These are phyloP conservation scores for Neofusicoccum cordaticola DNA, from an alignment of 2,329 filamentous ascomycete genomes.

Conservation along the genomic window DNA sequence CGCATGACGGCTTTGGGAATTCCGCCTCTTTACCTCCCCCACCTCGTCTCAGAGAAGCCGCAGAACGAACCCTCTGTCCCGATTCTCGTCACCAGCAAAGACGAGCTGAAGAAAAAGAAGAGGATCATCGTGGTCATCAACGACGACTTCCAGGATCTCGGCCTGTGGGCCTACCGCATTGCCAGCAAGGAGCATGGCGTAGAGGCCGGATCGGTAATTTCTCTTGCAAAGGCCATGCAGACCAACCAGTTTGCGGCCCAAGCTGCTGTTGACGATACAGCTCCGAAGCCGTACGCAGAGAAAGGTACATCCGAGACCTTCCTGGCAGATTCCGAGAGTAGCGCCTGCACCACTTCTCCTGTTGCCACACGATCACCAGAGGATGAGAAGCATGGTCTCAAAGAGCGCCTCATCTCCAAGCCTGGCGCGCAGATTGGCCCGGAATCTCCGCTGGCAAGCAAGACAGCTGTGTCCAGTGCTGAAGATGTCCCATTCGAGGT, in stretches of 20 bases:
- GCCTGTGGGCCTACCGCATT: constrained; percentile 69
- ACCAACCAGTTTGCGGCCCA: background rate
- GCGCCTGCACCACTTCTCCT: background rate
- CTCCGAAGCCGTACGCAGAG: background rate
- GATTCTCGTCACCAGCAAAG: constrained; percentile 59
- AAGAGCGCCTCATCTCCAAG: constrained; percentile 2
- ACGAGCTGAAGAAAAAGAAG: constrained; percentile 53
- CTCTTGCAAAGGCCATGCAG: constrained; percentile 53
- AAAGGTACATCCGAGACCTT: too few relatives aligned
- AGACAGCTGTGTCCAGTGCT: constrained; percentile 17
- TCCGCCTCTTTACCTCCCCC: constrained; percentile 59
- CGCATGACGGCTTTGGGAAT: constrained; percentile 64
- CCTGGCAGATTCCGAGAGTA: background rate
- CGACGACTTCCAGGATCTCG: constrained; percentile 68
- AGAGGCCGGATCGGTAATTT: constrained; percentile 66
- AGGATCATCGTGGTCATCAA: constrained; percentile 74
- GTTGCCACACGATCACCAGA: background rate
- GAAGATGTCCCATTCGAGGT: background rate
- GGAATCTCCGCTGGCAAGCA: background rate
- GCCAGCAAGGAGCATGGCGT: constrained; percentile 64
- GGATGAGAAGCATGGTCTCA: constrained; percentile 1
- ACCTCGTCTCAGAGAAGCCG: constrained; percentile 43
- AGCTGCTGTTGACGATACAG: background rate
- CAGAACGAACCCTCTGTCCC: constrained; percentile 59
- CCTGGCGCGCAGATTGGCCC: background rate